phyloP scores from a whole-genome alignment of 2,329 filamentous ascomycete species.

The Penicillium sp. region DNA sequence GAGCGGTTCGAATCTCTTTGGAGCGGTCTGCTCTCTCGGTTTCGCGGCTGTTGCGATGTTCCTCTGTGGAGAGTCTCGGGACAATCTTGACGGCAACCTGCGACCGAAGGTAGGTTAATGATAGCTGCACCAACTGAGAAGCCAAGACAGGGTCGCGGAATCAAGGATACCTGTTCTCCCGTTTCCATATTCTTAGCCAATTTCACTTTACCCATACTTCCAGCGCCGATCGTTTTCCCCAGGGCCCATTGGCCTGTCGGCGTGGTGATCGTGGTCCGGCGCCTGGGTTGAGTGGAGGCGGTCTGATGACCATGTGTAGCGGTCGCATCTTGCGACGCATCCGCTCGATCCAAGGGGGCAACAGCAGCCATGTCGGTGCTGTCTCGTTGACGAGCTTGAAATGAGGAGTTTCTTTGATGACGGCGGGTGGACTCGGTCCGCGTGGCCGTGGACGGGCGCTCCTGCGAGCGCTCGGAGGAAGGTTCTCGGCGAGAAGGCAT shows the following conservation, averaged over 20 bases:
- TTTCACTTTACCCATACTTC: slow-evolving; percentile 99
- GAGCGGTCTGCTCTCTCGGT: slow-evolving; percentile 90
- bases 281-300: slow-evolving; percentile 41
- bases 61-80: slow-evolving; percentile 80
- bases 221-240: slow-evolving; percentile 93
- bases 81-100: slow-evolving; percentile 97
- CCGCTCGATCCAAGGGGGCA: slow-evolving; percentile 50
- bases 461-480: slow-evolving; percentile 55
- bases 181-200: slow-evolving; percentile 84
- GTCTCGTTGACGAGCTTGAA: slow-evolving; percentile 39
- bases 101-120: slow-evolving; percentile 4
- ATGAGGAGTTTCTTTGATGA: slow-evolving; percentile 37
- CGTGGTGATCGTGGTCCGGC: slow-evolving; percentile 78
- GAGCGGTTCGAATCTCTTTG: slow-evolving; percentile 89
- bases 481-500: slow-evolving; percentile 54
- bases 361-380: slow-evolving; percentile 43
- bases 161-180: slow-evolving; percentile 83
- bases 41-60: slow-evolving; percentile 65
- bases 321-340: slow-evolving; percentile 46
- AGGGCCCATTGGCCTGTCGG: slow-evolving; percentile 89
- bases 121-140: slow-evolving; percentile 25
- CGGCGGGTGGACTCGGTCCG: slow-evolving; percentile 51
- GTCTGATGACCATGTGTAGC: slow-evolving; percentile 28
- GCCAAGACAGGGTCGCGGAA: too few species aligned
- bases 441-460: slow-evolving; percentile 39